Base-by-base conservation (phyloP, 1,284 basidiomycete genomes). In the Malassezia brasiliensis region DNA sequence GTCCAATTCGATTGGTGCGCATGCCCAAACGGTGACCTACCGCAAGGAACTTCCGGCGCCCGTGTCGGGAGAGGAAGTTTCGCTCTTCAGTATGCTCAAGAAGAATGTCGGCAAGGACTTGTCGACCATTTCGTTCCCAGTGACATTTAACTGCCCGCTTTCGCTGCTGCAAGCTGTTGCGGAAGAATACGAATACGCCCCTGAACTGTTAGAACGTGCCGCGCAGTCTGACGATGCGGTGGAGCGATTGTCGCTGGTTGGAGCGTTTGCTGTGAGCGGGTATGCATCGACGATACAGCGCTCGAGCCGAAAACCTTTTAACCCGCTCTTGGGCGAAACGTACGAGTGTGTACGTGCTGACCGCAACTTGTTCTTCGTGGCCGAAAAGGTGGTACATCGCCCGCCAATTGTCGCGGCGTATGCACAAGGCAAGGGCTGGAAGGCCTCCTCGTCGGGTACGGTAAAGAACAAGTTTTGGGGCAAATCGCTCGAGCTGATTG, bases 51-150 rank as follows among this genome's bases (percentile, higher is more conserved):
- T 94, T 38, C 89, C 84, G 15, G 73, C 75, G 15, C 76, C 76
- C 5, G 75, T 78, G 0, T 76, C 76, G 6, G 84, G 82, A 1
- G 87, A 91, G 56, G 90, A 94, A 77, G 86, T 88, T 4, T 89
- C 86, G 63, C 77, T 94, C 39, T 88, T 93, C 66, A 78, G 84
- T 1, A 83, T 93, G 55, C 76, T 94, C 50, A 89, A 89, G 77
- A 93, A 90, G 77, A 93, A 90, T 68, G 85, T 94, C 46, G 72
- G 72, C 32, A 74, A 75, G 50, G 73, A 75, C 49, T 61, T 75
- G 2, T 68, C 72, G n/a, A 70, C 72, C 28, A 68, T 75, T 42
- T 69, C 67, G 10, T 75, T 75, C 60, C 73, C 73, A 36, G 73
- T 75, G n/a, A 66, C 70, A 3, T 75, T 75, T 67, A 75, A 75